These are phyloP conservation scores for Microcyclospora tardicrescens DNA, from an alignment of 2,329 filamentous ascomycete genomes.

Conservation along the genomic window DNA sequence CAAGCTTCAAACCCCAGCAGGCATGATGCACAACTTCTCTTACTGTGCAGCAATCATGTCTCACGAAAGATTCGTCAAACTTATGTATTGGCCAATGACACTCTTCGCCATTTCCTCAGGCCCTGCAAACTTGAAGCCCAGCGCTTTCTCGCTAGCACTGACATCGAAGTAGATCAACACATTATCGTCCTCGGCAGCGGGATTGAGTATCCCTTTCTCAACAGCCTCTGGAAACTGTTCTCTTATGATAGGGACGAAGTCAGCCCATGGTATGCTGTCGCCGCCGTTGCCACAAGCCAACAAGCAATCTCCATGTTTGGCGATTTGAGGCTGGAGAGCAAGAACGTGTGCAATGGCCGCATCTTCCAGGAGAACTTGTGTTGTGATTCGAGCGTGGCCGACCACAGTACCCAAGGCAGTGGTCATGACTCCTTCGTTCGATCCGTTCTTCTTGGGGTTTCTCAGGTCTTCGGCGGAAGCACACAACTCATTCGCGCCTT, in stretches of 20 bases:
- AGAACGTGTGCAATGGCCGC: slow-evolving; percentile 18
- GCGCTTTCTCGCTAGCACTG: slow-evolving; percentile 3
- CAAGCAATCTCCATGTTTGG: background rate
- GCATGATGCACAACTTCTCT: too few species aligned
- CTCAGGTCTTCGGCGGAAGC: slow-evolving; percentile 4
- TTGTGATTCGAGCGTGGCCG: slow-evolving; percentile 5
- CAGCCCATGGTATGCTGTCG: slow-evolving; percentile 1
- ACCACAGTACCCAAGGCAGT: slow-evolving; percentile 6
- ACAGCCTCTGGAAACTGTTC: slow-evolving; percentile 7
- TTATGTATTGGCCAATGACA: slow-evolving; percentile 5
- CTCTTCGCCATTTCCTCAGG: slow-evolving; percentile 7
- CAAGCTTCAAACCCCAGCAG: too few species aligned
- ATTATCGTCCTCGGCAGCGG: background rate
- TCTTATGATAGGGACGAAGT: slow-evolving; percentile 2
- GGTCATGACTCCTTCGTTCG: slow-evolving; percentile 8
- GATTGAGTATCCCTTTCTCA: slow-evolving; percentile 1
- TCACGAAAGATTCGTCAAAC: background rate
- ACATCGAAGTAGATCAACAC: slow-evolving; percentile 1
- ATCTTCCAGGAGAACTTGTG: slow-evolving; percentile 13
- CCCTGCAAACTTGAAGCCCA: slow-evolving; percentile 6
- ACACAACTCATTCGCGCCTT: slow-evolving; percentile 14
- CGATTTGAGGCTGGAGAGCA: slow-evolving; percentile 7
- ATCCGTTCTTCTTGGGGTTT: slow-evolving; percentile 4
- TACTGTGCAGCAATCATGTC: too few species aligned
- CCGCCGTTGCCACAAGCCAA: background rate